Conservation (phyloP, 768 basidiomycete genomes). For the Lactarius tabidus region DNA sequence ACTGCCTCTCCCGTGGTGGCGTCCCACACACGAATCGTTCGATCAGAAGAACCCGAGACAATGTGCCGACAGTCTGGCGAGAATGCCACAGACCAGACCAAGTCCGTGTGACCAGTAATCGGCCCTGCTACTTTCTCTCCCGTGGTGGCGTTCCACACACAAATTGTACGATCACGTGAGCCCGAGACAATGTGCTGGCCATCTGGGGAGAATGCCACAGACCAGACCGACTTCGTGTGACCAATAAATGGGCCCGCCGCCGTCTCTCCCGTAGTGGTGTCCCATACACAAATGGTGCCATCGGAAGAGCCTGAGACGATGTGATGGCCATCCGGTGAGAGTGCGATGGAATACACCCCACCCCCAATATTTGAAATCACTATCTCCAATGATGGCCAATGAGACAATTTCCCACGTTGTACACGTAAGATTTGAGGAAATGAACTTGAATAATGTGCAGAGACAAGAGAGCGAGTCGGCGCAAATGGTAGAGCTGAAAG, state of each 20-base stretch:
- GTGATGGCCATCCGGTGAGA: slow-evolving; percentile 14
- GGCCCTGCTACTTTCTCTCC: neutral
- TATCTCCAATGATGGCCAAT: neutral
- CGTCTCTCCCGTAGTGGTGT: neutral
- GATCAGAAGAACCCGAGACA: slow-evolving; percentile 3
- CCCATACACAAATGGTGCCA: neutral
- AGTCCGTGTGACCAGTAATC: neutral
- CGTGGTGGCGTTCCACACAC: neutral
- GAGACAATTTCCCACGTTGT: no score
- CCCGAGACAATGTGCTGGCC: slow-evolving; percentile 27
- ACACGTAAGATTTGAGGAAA: neutral
- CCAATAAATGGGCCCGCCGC: neutral
- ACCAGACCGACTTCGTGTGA: neutral
- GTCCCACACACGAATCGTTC: slow-evolving; percentile 5
- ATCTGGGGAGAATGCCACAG: neutral
- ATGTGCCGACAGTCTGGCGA: slow-evolving; percentile 4
- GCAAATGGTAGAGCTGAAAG: neutral
- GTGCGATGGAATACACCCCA: neutral
- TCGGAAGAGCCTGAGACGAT: slow-evolving; percentile 5
- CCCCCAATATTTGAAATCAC: neutral
- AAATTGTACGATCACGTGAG: neutral
- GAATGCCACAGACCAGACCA: neutral
- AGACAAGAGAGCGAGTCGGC: neutral
- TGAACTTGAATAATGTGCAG: neutral
- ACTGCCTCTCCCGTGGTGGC: neutral